Evolutionary conservation across 495 filamentous ascomycete species (phyloP).

Genomic region (Cudoniella acicularis): DNA sequence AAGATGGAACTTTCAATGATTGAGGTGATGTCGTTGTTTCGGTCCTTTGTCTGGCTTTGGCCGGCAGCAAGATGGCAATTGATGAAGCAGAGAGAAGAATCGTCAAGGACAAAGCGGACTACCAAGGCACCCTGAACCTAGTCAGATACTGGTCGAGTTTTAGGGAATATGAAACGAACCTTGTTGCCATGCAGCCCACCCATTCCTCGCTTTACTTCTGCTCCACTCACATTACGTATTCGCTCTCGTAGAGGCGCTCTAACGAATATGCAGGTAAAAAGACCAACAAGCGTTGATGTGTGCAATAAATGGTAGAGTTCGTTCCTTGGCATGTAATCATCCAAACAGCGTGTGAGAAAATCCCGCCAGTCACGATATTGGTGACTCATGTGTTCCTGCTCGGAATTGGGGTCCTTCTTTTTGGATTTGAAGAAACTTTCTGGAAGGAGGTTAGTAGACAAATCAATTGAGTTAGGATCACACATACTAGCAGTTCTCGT

Average conservation of each 20-base stretch:
- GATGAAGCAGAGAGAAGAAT: slow-evolving; percentile 90
- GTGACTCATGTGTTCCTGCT: slow-evolving; percentile 93
- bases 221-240: slow-evolving; percentile 70
- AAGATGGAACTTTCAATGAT: slow-evolving; percentile 79
- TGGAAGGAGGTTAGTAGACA: slow-evolving; percentile 29
- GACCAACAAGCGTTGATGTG: slow-evolving; percentile 81
- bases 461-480: neutral
- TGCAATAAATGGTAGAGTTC: slow-evolving; percentile 84
- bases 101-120: slow-evolving; percentile 84
- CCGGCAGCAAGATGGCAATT: slow-evolving; percentile 97
- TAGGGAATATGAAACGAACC: slow-evolving; percentile 34
- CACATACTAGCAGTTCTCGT: slow-evolving; percentile 86
- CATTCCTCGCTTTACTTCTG: slow-evolving; percentile 92
- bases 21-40: slow-evolving; percentile 88
- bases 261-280: slow-evolving; percentile 95
- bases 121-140: slow-evolving; percentile 71
- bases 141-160: neutral
- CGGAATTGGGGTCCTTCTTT: slow-evolving; percentile 79
- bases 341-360: slow-evolving; percentile 72
- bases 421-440: slow-evolving; percentile 72
- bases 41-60: slow-evolving; percentile 80
- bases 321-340: slow-evolving; percentile 74
- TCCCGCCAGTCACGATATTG: slow-evolving; percentile 97
- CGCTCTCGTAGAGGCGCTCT: slow-evolving; percentile 69
- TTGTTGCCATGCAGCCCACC: slow-evolving; percentile 94